Base-by-base conservation (phyloP, 2,329 filamentous ascomycete genomes). In the Neonectria sp. region DNA sequence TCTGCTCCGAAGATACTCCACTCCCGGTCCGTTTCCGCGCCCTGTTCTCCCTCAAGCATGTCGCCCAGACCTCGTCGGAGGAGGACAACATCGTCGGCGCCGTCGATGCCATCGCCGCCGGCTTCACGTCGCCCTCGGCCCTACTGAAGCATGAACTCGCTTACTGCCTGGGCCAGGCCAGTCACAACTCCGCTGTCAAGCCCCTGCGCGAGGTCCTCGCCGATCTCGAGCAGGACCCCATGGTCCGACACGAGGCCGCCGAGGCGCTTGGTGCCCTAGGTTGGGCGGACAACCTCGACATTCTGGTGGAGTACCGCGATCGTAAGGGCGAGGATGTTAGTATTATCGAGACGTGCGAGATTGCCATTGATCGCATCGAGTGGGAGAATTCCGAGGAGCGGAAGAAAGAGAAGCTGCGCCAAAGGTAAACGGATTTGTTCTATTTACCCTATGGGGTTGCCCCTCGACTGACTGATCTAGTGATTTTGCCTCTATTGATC, bases 221-320 rank as follows among this genome's bases (percentile, higher is more conserved):
- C 72, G 89, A 98, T 80, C 83, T 90, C 70, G 79, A 89, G n/a
- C 94, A 98, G 82, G 95, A 98, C 84, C 83, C 93, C 43, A 99
- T 99, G 95, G 97, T 94, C 81, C 89, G 96, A 73, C 96, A 99
- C 77, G 96, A 99, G 84, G 95, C 96, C 17, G 96, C 95, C 3
- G 96, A 99, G 85, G 96, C 96, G 3, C 86, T 99, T 15, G 96
- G 94, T 13, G 96, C 96, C 12, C 84, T 99, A 68, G 94, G 94
- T 4, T 91, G 95, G 78, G 83, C 86, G 33, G 88, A 87, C 4
- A 95, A 93, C 77, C 80, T 99, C 78, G 89, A 90, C 3, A 82
- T 98, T 37, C 83, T 99, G 71, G 89, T 87, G 78, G 81, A 89
- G 71, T 89, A 94, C 77, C 88, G 94, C 69, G 93, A 98, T 78